Percentiles rank a stretch among this genome's conserved stretches.
These are phyloP conservation scores for Chlorophyllum brunneum DNA, from an alignment of 768 basidiomycete species.

Conservation along the genomic window DNA sequence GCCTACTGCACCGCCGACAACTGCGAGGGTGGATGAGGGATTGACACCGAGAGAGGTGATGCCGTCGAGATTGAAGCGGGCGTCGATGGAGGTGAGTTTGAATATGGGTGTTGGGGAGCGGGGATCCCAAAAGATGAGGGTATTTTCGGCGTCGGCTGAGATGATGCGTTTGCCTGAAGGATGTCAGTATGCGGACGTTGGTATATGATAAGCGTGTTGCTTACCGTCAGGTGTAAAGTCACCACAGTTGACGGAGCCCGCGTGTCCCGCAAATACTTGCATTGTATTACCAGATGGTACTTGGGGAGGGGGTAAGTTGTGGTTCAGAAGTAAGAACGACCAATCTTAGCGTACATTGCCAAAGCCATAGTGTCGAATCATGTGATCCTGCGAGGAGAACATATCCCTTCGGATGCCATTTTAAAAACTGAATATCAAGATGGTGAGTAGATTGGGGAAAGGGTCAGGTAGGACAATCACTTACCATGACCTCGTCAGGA, in stretches of 20 bases:
- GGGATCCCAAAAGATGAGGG: conserved; percentile 89
- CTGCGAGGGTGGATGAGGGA: conserved; percentile 81
- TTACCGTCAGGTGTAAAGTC: conserved; percentile 89
- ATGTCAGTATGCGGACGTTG: not conserved
- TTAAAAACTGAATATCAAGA: conserved; percentile 60
- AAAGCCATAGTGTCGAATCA: conserved; percentile 93
- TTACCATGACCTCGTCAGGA: conserved; percentile 91
- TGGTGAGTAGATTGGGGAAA: not conserved
- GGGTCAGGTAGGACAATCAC: conserved; percentile 20
- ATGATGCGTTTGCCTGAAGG: conserved; percentile 78
- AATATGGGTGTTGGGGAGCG: conserved; percentile 71
- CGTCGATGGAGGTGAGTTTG: conserved; percentile 70
- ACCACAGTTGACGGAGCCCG: conserved; percentile 78
- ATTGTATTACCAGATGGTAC: conserved; percentile 94
- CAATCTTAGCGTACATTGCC: conserved; percentile 66
- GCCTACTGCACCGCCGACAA: conserved; percentile 84
- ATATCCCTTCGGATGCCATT: conserved; percentile 94
- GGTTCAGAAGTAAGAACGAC: conserved; percentile 22
- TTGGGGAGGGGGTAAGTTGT: conserved; percentile 23
- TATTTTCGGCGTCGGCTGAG: conserved; percentile 80
- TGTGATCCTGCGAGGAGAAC: conserved; percentile 90
- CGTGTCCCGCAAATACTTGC: conserved; percentile 94
- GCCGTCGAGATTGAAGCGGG: conserved; percentile 74
- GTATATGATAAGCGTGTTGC: conserved; percentile 8
- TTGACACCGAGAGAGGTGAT: conserved; percentile 88